Evolutionary conservation across 768 basidiomycete species (phyloP), one percentile per base, ranked within the genome.

Genomic region (Tubosaeta sp.): DNA sequence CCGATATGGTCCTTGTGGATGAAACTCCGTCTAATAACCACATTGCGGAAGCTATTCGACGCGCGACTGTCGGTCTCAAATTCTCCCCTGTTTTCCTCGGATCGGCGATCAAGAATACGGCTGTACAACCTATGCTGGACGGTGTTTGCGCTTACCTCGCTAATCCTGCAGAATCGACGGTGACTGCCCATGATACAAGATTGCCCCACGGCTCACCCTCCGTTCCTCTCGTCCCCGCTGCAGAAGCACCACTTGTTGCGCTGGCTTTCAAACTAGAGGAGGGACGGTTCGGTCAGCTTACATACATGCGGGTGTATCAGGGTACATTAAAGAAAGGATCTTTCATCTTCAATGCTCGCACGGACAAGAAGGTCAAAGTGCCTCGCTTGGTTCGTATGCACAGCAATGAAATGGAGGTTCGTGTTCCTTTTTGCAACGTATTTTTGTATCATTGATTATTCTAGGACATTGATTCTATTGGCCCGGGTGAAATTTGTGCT

Each of bases 181-280:
- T 86, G 14, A 76, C 85, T 25, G 95, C 95, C 2, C 84, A 93
- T 59, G 95, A 97, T 64, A 86, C 86, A 0, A 78, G 76, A n/a
- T 76, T 81, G 2, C 83, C 88, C 1, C 65, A 77, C 0, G 72
- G 74, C 25, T 78, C 89, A 0, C 84, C 90, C 7, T 81, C 80
- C 16, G 83, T 97, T 7, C 78, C 84, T 0, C 80, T 98, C 16
- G 76, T 78, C 9, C 93, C 95, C 29, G 94, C 94, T 8, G 83
- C 90, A 0, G 79, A 83, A 27, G 91, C 91, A 0, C 91, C 95
- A 4, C 77, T 98, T 27, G 88, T 99, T 53, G 95, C 90, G 8
- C 75, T 99, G 46, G 97, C 97, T 12, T 99, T 99, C 81, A 99
- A 99, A 75, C 76, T 99, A 42, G 97, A 99, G 70, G 97, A 99